Conservation (phyloP, 2,329 filamentous ascomycete genomes). For the Aspergillus melleus region DNA sequence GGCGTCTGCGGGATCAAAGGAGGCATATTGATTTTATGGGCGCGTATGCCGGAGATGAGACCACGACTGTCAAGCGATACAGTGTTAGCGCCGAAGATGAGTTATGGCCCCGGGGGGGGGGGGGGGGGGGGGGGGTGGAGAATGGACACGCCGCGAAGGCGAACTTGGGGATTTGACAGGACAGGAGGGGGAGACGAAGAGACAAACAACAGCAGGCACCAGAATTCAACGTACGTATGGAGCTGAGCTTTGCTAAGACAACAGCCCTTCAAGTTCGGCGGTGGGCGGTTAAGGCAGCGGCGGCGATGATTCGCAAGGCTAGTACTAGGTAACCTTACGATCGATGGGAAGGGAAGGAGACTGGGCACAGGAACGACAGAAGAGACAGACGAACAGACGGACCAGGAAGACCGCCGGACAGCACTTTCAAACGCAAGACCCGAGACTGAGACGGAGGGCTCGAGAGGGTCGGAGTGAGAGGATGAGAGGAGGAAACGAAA, state of each 20-base stretch:
- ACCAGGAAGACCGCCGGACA: background rate
- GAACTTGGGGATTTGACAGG: background rate
- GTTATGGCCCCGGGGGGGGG: background rate
- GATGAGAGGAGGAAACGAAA: conserved; percentile 6
- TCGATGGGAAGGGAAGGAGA: conserved; percentile 4
- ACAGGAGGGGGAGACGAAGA: background rate
- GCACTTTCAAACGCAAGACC: background rate
- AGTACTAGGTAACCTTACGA: background rate
- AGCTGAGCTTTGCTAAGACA: background rate
- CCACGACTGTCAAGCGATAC: background rate
- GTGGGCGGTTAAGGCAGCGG: conserved; percentile 12
- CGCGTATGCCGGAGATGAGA: background rate
- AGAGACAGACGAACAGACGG: background rate
- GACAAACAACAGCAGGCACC: background rate
- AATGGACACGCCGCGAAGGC: conserved; percentile 1
- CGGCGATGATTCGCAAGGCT: conserved; percentile 9
- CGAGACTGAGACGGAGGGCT: conserved; percentile 1
- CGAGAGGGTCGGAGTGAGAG: conserved; percentile 1
- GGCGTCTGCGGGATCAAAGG: conserved; percentile 46
- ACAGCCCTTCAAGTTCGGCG: conserved; percentile 3
- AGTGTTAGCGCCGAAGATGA: background rate
- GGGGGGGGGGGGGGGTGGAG: background rate
- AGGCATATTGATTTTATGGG: conserved; percentile 32
- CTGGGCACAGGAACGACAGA: conserved; percentile 2
- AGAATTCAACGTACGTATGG: conserved; percentile 3